Percentiles rank a stretch among this genome's conserved stretches.
These are phyloP conservation scores for Mortierella sp. DNA, from an alignment of 371 early-diverging fungal species.

Conservation along the genomic window DNA sequence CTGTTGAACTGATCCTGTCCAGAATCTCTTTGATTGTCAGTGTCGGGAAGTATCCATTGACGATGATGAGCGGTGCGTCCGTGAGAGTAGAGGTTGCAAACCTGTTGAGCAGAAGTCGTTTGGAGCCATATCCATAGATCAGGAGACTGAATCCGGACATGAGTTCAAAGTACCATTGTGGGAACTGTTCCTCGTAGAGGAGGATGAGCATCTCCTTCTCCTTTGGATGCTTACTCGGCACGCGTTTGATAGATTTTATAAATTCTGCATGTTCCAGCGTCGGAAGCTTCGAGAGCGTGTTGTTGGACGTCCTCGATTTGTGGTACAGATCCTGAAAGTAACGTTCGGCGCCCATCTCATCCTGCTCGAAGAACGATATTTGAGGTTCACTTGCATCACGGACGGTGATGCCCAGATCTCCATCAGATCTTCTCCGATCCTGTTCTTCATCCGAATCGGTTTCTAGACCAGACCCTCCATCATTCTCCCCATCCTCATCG, in stretches of 20 bases:
- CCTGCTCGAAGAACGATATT: conserved; percentile 52
- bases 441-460: conserved; percentile 44
- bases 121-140: conserved; percentile 93
- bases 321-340: conserved; percentile 79
- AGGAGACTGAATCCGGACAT: conserved; percentile 80
- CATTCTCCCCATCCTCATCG: conserved; percentile 25
- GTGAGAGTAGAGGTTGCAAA: conserved; percentile 72
- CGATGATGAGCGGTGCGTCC: conserved; percentile 76
- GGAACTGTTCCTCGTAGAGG: conserved; percentile 74
- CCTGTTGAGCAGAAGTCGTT: conserved; percentile 75
- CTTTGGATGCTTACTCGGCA: conserved; percentile 67
- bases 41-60: conserved; percentile 90
- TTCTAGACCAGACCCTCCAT: conserved; percentile 8
- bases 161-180: conserved; percentile 89
- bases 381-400: conserved; percentile 53
- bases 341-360: conserved; percentile 70
- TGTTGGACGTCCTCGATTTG: conserved; percentile 80
- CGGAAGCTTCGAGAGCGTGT: conserved; percentile 82
- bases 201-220: conserved; percentile 66
- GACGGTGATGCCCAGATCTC: conserved; percentile 30
- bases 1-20: conserved; percentile 65
- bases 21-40: conserved; percentile 79
- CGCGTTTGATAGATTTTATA: conserved; percentile 58
- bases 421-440: conserved; percentile 23
- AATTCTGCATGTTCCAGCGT: conserved; percentile 75